Evolutionary conservation across 2,329 filamentous ascomycete genomes (phyloP).

Genomic region (Beauveria brongniartii): DNA sequence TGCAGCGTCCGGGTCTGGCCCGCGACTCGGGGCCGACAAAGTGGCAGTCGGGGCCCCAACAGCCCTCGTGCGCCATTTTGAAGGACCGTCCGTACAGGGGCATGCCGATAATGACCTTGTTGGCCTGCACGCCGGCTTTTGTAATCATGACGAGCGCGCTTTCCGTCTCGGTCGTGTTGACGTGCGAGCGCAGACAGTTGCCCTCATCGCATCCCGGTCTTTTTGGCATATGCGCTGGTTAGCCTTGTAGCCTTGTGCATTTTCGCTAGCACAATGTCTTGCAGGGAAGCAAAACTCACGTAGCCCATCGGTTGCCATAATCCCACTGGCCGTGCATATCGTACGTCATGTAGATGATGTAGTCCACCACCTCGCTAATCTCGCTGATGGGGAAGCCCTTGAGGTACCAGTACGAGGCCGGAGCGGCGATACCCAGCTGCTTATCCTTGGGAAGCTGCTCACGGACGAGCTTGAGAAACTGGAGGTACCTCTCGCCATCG

Average conservation of each 20-base stretch:
- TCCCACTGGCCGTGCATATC: constrained; percentile 65
- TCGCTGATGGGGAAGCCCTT: constrained; percentile 35
- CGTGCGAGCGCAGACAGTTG: constrained; percentile 28
- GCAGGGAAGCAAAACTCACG: neutral
- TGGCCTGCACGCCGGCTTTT: constrained; percentile 25
- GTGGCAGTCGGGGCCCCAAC: constrained; percentile 17
- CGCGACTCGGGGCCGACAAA: constrained; percentile 20
- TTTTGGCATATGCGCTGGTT: neutral
- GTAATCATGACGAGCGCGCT: constrained; percentile 29
- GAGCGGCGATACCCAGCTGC: constrained; percentile 18
- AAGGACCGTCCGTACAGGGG: constrained; percentile 23
- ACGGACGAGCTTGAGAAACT: constrained; percentile 19
- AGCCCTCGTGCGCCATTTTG: constrained; percentile 19
- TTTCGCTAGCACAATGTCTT: no score
- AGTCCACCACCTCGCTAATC: constrained; percentile 42
- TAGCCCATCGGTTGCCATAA: constrained; percentile 18
- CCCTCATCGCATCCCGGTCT: constrained; percentile 20
- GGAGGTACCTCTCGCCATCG: constrained; percentile 25
- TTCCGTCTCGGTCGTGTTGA: constrained; percentile 32
- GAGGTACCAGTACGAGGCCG: constrained; percentile 37
- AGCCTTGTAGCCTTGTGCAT: no score
- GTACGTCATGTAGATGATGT: constrained; percentile 62
- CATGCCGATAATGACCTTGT: constrained; percentile 24
- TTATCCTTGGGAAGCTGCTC: constrained; percentile 13
- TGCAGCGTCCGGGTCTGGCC: constrained; percentile 21